phyloP scores from a whole-genome alignment of 352 stramenopile genomes.

The Phytophthora pini region DNA sequence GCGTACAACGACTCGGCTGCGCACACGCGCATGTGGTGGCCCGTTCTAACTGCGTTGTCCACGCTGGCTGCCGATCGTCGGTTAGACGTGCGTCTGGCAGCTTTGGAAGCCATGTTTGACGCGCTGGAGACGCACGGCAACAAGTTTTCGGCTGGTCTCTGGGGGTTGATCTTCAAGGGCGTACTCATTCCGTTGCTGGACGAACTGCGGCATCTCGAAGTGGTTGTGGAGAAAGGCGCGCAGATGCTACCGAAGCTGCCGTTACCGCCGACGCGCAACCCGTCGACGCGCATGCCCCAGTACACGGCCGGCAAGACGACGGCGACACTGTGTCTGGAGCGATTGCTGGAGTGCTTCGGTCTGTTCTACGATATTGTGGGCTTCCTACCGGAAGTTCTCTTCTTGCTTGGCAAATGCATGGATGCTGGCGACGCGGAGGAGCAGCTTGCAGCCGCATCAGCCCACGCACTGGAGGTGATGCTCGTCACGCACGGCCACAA shows the following conservation, averaged over 20 bases:
- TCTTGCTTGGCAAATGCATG: conserved; percentile 81
- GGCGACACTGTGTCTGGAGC: conserved; percentile 71
- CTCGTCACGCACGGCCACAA: conserved; percentile 80
- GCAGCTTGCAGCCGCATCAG: conserved; percentile 68
- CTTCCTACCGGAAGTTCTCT: conserved; percentile 80
- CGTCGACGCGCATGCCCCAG: conserved; percentile 36
- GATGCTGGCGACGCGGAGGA: conserved; percentile 73
- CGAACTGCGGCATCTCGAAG: conserved; percentile 73
- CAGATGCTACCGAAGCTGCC: conserved; percentile 53
- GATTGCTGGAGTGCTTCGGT: conserved; percentile 73
- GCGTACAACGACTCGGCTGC: conserved; percentile 76
- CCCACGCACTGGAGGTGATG: conserved; percentile 66
- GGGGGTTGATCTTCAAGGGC: conserved; percentile 85
- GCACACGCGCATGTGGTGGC: conserved; percentile 92
- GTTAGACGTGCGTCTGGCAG: conserved; percentile 84
- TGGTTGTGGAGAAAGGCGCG: conserved; percentile 57
- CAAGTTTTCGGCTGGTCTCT: conserved; percentile 82
- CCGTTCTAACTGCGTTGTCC: conserved; percentile 96
- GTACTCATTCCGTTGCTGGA: conserved; percentile 89
- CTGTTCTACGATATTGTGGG: conserved; percentile 84
- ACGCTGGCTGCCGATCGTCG: conserved; percentile 92
- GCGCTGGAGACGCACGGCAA: conserved; percentile 68
- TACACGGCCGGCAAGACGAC: conserved; percentile 58
- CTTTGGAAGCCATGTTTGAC: conserved; percentile 78
- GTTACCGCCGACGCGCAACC: conserved; percentile 16